These are phyloP conservation scores for Mortierella claussenii DNA, from an alignment of 192 early-diverging fungal genomes.

Conservation along the genomic window DNA sequence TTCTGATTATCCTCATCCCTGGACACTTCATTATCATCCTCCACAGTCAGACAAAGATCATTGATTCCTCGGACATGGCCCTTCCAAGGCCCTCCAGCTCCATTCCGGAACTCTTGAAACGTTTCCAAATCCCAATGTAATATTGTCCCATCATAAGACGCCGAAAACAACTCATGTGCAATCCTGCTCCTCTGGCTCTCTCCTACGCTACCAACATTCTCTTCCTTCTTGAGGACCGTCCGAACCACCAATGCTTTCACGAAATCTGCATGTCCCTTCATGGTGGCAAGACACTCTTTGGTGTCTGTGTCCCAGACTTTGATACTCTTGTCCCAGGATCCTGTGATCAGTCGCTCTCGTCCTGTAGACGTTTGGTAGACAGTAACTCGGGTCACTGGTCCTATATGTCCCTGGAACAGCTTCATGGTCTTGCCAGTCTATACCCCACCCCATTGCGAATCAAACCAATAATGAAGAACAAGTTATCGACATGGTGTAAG, in stretches of 20 bases:
- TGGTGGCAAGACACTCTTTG: constrained; percentile 70
- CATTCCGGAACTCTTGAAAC: constrained; percentile 54
- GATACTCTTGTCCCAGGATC: constrained; percentile 96
- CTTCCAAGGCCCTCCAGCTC: constrained; percentile 44
- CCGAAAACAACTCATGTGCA: constrained; percentile 67
- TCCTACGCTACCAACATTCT: neutral
- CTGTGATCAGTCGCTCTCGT: constrained; percentile 77
- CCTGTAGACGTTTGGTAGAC: constrained; percentile 59
- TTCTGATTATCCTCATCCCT: constrained; percentile 43
- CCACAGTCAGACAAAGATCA: constrained; percentile 44
- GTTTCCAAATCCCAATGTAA: constrained; percentile 77
- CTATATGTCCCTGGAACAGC: constrained; percentile 71
- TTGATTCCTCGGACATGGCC: constrained; percentile 44
- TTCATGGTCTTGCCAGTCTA: constrained; percentile 65
- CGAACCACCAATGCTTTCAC: constrained; percentile 78
- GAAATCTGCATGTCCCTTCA: constrained; percentile 88
- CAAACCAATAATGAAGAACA: neutral
- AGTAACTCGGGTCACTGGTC: constrained; percentile 76
- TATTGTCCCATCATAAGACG: constrained; percentile 87
- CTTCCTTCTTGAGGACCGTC: constrained; percentile 10
- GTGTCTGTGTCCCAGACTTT: constrained; percentile 86
- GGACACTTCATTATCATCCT: constrained; percentile 10
- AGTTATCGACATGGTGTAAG: neutral
- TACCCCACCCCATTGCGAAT: too few species aligned
- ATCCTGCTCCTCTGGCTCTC: constrained; percentile 18